Percentiles rank a stretch among this genome's conserved stretches.
Conservation (phyloP, 371 early-diverging fungal species). For the Mucor mucedo region DNA sequence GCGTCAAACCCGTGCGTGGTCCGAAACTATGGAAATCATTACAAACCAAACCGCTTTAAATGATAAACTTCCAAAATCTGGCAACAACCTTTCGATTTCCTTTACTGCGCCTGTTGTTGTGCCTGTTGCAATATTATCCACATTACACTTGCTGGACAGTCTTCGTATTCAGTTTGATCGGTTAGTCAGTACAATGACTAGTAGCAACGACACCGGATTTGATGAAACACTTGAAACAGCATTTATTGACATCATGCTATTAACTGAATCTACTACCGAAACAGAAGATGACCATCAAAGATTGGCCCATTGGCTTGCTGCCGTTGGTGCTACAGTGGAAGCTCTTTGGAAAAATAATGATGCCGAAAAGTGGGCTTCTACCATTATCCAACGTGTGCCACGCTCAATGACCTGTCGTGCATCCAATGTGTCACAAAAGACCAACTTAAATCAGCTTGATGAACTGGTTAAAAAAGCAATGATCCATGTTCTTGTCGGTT, state of each 20-base stretch:
- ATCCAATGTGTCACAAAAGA: conserved; percentile 22
- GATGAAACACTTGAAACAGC: conserved; percentile 4
- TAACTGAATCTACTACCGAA: conserved; percentile 11
- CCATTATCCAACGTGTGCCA: conserved; percentile 34
- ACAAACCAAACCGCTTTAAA: conserved; percentile 14
- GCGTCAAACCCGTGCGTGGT: conserved; percentile 34
- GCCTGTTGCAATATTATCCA: conserved; percentile 42
- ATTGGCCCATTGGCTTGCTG: conserved; percentile 43
- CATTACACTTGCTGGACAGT: conserved; percentile 35
- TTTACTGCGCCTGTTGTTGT: conserved; percentile 41
- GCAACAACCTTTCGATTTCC: conserved; percentile 26
- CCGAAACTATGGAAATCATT: conserved; percentile 35
- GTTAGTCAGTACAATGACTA: conserved; percentile 21
- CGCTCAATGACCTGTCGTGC: conserved; percentile 26
- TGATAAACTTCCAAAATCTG: not conserved
- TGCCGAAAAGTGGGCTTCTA: conserved; percentile 27
- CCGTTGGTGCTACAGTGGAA: conserved; percentile 41
- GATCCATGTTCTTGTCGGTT: conserved; percentile 37
- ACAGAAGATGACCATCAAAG: conserved; percentile 30
- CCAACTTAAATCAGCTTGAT: conserved; percentile 28
- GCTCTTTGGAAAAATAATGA: conserved; percentile 38
- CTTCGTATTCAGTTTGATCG: conserved; percentile 33
- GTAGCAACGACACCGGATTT: not conserved
- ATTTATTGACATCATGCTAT: conserved; percentile 19
- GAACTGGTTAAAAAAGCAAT: conserved; percentile 34